Evolutionary conservation across 2,329 filamentous ascomycete genomes (phyloP), one percentile per base, ranked within the genome.

Genomic region (Incumbomyces lentus): DNA sequence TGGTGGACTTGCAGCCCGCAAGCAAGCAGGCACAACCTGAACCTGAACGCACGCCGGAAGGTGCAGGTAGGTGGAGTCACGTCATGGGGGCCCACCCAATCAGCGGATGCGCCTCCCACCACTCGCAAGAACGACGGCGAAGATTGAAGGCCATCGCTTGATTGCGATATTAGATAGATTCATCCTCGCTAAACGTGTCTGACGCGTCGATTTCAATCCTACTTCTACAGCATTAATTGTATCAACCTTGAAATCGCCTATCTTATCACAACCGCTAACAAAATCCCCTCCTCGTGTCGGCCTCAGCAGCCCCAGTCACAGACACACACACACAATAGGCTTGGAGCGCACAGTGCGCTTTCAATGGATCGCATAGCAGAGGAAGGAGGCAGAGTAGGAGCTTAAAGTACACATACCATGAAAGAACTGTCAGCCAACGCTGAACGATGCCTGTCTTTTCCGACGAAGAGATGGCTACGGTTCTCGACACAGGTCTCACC

Each of bases 401-500:
- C 22, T 26, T 26, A 26, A 4, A 26, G 8, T 26, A 26, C 33
- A 30, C 30, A 26, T 42, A 30, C 30, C 41, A 35, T 44, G 31
- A 44, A 22, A 43, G 13, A 5, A 10, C n/a, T 12, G 18, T 10
- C 29, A 11, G 14, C 13, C 34, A 8, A 26, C 17, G 6, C 26
- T 18, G 14, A 8, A 47, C 2, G 12, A 55, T 55, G 53, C 49
- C 53, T n/a, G 12, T 46, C 13, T 50, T 53, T n/a, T 36, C 51
- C 5, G 31, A 40, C 1, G 49, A 55, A 11, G 42, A 49, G 22
- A 36, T 51, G 38, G 42, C 35, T 5, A 35, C 48, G 1, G 49
- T 52, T 26, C 31, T 44, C 31, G 41, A 44, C 33, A 30, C 41
- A 19, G 41, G 31, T 12, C 33, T 44, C 11, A 44, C 11, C 16